Base-by-base conservation (phyloP, 108 stramenopile genomes). In the Fistulifera solaris region DNA sequence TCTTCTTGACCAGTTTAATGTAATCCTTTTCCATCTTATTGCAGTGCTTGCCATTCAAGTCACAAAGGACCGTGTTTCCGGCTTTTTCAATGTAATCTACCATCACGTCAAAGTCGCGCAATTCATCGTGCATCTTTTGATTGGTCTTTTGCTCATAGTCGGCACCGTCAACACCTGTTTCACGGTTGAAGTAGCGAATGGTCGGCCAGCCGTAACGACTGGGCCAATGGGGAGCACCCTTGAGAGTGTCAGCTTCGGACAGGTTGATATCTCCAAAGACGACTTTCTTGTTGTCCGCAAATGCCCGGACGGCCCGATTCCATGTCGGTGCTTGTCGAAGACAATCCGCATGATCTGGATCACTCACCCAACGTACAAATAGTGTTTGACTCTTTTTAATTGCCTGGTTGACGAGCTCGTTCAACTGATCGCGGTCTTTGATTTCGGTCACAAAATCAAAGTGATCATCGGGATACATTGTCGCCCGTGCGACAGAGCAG, bases 161-260 rank as follows among this genome's bases (percentile, higher is more conserved):
- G 2, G 42, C 77, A 27, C 83, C 83, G 1, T 61, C 64, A 0
- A 62, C 51, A 0, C 79, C 79, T 27, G 83, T 80, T 50, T 78
- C 72, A 21, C 63, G 52, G 56, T 77, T 85, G 59, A 80, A 85
- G 52, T 77, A 77, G 4, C 80, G 73, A 54, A 85, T 73, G 0
- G 83, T 80, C 10, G 83, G 83, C 83, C 83, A 85, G 15, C 83
- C 83, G 27, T 78, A 78, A 0, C 59, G 46, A 27, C 83, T 78
- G 10, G 82, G 82, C 27, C 53, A 42, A 22, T 63, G 43, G 10
- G 60, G 47, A 22, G 59, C 56, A 24, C 75, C 67, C 48, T 66
- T 17, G 41, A 59, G 39, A 10, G 62, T 48, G 6, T 35, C 31
- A 50, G 54, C 56, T 16, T 82, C 71, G 15, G 43, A 44, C n/a